These are phyloP conservation scores for Peronospora belbahrii DNA, from an alignment of 352 stramenopile genomes.

Conservation along the genomic window DNA sequence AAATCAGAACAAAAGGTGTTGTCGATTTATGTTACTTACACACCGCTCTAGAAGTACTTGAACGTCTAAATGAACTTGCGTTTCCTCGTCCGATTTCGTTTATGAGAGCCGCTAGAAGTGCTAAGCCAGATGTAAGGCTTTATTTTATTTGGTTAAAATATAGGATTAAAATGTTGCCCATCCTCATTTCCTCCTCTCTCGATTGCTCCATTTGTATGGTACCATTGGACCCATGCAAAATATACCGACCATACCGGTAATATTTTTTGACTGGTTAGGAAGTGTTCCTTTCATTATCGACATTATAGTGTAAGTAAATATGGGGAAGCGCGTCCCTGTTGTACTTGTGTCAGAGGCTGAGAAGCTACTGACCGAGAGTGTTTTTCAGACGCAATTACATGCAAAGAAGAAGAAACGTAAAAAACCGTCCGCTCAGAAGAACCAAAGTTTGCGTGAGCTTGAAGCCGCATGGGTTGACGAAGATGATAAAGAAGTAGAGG, in stretches of 20 bases:
- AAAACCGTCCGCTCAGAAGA: constrained; percentile 10
- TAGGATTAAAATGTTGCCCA: constrained; percentile 5
- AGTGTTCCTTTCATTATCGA: neutral
- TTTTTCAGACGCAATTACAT: constrained; percentile 37
- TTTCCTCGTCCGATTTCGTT: constrained; percentile 14
- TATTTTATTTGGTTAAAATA: constrained; percentile 5
- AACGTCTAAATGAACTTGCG: neutral
- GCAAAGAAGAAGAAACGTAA: constrained; percentile 22
- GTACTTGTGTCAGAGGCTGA: constrained; percentile 32
- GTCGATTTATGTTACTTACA: too few relatives aligned
- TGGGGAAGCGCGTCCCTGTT: constrained; percentile 39
- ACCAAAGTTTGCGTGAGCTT: constrained; percentile 8
- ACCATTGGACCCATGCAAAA: neutral
- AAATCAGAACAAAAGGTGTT: too few relatives aligned
- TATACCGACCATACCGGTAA: neutral
- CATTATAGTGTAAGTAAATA: constrained; percentile 18
- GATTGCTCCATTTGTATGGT: neutral
- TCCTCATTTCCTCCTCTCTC: neutral
- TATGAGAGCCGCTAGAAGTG: too few relatives aligned
- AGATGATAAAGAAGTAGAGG: constrained; percentile 65
- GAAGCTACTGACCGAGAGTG: constrained; percentile 40
- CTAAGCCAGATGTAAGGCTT: constrained; percentile 2
- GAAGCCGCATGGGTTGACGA: constrained; percentile 83
- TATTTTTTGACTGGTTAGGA: constrained; percentile 17
- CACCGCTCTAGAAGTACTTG: too few relatives aligned